A percentile compares a stretch with the other conserved stretches of the same genome.
These are phyloP conservation scores for Mycena chlorophos DNA, from an alignment of 768 basidiomycete species.

Conservation along the genomic window DNA sequence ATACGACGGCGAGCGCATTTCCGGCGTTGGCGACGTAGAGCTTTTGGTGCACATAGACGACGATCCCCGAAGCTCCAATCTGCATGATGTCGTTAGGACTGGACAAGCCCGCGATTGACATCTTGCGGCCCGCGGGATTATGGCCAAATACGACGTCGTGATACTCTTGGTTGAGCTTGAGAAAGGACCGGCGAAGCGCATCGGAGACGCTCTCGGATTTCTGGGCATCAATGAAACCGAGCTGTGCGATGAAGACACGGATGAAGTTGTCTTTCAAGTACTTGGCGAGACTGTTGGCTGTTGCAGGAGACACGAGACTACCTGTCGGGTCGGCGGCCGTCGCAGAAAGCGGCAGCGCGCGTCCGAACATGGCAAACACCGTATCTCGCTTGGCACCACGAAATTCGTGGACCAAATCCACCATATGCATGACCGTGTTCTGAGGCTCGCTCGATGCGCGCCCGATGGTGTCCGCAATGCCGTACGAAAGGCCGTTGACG, in stretches of 20 bases:
- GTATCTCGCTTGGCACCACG: conserved; percentile 75
- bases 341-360: conserved; percentile 45
- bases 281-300: conserved; percentile 73
- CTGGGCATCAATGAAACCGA: conserved; percentile 49
- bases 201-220: conserved; percentile 61
- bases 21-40: conserved; percentile 92
- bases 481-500: conserved; percentile 91
- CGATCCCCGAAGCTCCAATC: conserved; percentile 81
- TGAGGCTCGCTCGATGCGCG: conserved; percentile 46
- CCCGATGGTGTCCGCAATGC: conserved; percentile 94
- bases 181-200: conserved; percentile 84
- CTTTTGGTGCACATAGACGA: conserved; percentile 80
- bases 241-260: conserved; percentile 56
- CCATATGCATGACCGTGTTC: conserved; percentile 83
- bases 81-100: conserved; percentile 50
- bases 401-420: conserved; percentile 92
- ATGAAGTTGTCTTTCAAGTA: conserved; percentile 84
- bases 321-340: conserved; percentile 19
- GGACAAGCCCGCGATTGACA: conserved; percentile 54
- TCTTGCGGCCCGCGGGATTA: conserved; percentile 54
- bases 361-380: conserved; percentile 95
- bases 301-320: conserved; percentile 42
- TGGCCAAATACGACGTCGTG: conserved; percentile 62
- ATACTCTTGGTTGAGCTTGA: conserved; percentile 79
- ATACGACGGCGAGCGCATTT: conserved; percentile 84